Conservation (phyloP, 2,329 filamentous ascomycete genomes). For the Ilyonectria destructans region DNA sequence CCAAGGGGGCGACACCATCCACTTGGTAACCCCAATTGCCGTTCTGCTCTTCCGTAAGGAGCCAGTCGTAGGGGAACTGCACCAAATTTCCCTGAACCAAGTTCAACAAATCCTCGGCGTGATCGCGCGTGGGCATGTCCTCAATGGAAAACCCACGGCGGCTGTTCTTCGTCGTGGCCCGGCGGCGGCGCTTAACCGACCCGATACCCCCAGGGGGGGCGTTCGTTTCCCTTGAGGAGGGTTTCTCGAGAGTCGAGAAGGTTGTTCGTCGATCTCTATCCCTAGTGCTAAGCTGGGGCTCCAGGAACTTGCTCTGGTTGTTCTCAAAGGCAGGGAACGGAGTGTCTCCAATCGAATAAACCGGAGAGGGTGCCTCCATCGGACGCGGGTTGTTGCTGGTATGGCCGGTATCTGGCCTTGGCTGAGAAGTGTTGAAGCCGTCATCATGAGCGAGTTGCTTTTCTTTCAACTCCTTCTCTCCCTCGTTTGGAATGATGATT, state of each 20-base stretch:
- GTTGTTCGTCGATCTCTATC: conserved; percentile 69
- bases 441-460: conserved; percentile 57
- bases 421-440: conserved; percentile 31
- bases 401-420: conserved; percentile 48
- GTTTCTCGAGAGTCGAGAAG: conserved; percentile 70
- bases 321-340: conserved; percentile 67
- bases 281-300: conserved; percentile 56
- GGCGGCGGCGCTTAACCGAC: conserved; percentile 74
- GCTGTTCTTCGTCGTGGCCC: conserved; percentile 80
- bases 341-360: conserved; percentile 60
- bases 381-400: conserved; percentile 41
- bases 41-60: conserved; percentile 90
- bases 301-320: conserved; percentile 52
- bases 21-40: conserved; percentile 98
- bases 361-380: conserved; percentile 60
- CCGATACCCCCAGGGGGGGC: conserved; percentile 56
- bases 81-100: conserved; percentile 92
- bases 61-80: conserved; percentile 96
- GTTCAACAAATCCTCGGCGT: conserved; percentile 86
- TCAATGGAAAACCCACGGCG: conserved; percentile 78
- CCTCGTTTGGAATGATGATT: conserved; percentile 53
- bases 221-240: conserved; percentile 57
- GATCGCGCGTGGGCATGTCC: conserved; percentile 81
- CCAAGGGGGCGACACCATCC: conserved; percentile 94
- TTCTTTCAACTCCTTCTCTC: conserved; percentile 55